A percentile compares a stretch with the other conserved stretches of the same genome.
phyloP scores from a whole-genome alignment of 495 filamentous ascomycete species.

The Glutinoglossum americanum region DNA sequence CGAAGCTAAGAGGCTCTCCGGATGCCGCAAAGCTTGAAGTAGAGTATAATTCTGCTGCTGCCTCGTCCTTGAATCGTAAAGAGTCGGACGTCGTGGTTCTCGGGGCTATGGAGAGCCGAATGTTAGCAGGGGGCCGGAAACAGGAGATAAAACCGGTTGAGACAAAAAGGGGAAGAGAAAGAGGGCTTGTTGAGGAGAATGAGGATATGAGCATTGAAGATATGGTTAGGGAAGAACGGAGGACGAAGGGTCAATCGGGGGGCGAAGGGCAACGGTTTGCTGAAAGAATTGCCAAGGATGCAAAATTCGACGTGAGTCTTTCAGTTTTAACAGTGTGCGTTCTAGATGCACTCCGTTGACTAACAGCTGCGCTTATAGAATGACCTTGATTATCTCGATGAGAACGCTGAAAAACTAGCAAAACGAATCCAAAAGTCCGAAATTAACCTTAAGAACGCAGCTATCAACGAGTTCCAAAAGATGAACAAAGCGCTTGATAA shows the following conservation, averaged over 20 bases:
- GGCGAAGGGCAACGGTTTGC: conserved; percentile 68
- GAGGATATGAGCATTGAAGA: conserved; percentile 92
- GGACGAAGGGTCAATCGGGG: conserved; percentile 55
- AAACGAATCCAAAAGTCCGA: conserved; percentile 74
- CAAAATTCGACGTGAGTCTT: conserved; percentile 49
- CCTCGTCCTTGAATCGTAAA: conserved; percentile 32
- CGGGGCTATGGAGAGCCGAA: conserved; percentile 68
- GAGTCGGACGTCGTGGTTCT: conserved; percentile 54
- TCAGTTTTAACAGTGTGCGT: neutral
- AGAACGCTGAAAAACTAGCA: conserved; percentile 83
- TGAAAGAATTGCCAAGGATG: conserved; percentile 81
- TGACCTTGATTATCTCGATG: conserved; percentile 91
- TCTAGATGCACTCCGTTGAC: neutral
- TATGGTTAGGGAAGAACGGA: conserved; percentile 82
- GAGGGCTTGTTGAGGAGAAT: conserved; percentile 66
- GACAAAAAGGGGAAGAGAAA: conserved; percentile 57
- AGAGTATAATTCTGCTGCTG: conserved; percentile 57
- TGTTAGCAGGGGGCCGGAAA: conserved; percentile 50
- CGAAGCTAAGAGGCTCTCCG: conserved; percentile 54
- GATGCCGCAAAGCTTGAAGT: conserved; percentile 61
- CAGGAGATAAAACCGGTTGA: conserved; percentile 56
- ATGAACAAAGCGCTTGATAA: conserved; percentile 74
- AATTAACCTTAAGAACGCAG: conserved; percentile 68
- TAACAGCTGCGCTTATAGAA: conserved; percentile 29
- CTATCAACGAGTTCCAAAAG: conserved; percentile 73